Percentiles rank a stretch among this genome's conserved stretches.
These are phyloP conservation scores for Hypseocharis bilobata DNA, from an alignment of 441 rosid species.

Conservation along the genomic window DNA sequence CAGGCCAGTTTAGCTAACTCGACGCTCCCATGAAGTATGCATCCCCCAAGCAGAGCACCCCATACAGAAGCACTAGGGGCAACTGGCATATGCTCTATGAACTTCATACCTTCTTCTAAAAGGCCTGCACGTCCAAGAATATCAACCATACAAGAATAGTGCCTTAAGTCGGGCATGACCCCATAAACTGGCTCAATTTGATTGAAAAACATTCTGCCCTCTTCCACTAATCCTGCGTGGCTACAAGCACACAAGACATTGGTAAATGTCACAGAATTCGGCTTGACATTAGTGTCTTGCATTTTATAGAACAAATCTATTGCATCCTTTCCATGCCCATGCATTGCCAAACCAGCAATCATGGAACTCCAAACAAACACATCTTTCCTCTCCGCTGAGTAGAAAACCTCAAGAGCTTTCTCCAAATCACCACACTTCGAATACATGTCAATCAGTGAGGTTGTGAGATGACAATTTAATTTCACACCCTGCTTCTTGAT, in stretches of 20 bases:
- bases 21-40: slow-evolving; percentile 55
- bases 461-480: slow-evolving; percentile 45
- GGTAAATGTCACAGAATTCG: slow-evolving; percentile 56
- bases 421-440: slow-evolving; percentile 59
- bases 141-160: slow-evolving; percentile 63
- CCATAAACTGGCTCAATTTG: slow-evolving; percentile 45
- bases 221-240: slow-evolving; percentile 56
- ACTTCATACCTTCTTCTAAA: slow-evolving; percentile 47
- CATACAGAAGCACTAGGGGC: slow-evolving; percentile 46
- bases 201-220: slow-evolving; percentile 41
- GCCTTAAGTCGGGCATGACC: slow-evolving; percentile 45
- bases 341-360: slow-evolving; percentile 69
- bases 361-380: slow-evolving; percentile 66
- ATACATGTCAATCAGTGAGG: slow-evolving; percentile 67
- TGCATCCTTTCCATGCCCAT: slow-evolving; percentile 51
- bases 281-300: slow-evolving; percentile 48
- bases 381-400: slow-evolving; percentile 40
- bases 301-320: slow-evolving; percentile 45
- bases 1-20: slow-evolving; percentile 55
- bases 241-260: slow-evolving; percentile 62
- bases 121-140: slow-evolving; percentile 61
- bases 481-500: slow-evolving; percentile 38
- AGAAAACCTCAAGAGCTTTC: slow-evolving; percentile 54
- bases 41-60: slow-evolving; percentile 71
- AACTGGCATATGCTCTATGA: slow-evolving; percentile 52